phyloP scores from a whole-genome alignment of 179 eudicot species.

The Nepenthes alata region DNA sequence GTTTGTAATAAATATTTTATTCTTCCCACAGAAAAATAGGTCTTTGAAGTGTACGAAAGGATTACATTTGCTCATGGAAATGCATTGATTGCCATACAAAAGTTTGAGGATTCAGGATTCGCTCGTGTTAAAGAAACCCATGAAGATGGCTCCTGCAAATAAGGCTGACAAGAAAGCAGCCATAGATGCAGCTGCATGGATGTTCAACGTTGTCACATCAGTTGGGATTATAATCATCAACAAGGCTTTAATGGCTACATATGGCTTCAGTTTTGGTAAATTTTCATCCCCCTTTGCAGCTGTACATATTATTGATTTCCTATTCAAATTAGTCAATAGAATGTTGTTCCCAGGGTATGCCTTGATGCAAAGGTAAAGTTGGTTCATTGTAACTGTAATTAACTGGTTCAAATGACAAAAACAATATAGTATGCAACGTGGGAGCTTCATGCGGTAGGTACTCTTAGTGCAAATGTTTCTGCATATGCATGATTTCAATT shows the following conservation, averaged over 20 bases:
- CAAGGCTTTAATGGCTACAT: slow-evolving; percentile 68
- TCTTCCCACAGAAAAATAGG: neutral
- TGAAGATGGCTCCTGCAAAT: slow-evolving; percentile 51
- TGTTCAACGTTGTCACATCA: slow-evolving; percentile 73
- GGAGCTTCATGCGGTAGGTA: no score
- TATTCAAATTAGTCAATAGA: no score
- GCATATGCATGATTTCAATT: no score
- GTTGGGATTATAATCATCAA: slow-evolving; percentile 75
- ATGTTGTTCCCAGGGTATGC: no score
- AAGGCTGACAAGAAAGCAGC: slow-evolving; percentile 72
- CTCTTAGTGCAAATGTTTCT: no score
- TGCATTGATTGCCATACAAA: slow-evolving; percentile 11
- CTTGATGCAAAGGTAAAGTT: no score
- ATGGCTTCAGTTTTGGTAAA: slow-evolving; percentile 72
- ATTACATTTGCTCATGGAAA: slow-evolving; percentile 7
- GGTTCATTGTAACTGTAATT: no score
- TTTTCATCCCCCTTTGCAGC: neutral
- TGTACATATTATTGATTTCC: no score
- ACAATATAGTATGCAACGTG: no score
- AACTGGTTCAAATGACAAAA: no score
- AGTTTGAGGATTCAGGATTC: slow-evolving; percentile 22
- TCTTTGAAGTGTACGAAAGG: neutral
- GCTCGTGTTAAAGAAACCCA: slow-evolving; percentile 6
- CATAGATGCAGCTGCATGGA: slow-evolving; percentile 70
- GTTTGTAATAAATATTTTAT: neutral